Conservation (phyloP, 2,329 filamentous ascomycete species). For the Macrophomina phaseolina region DNA sequence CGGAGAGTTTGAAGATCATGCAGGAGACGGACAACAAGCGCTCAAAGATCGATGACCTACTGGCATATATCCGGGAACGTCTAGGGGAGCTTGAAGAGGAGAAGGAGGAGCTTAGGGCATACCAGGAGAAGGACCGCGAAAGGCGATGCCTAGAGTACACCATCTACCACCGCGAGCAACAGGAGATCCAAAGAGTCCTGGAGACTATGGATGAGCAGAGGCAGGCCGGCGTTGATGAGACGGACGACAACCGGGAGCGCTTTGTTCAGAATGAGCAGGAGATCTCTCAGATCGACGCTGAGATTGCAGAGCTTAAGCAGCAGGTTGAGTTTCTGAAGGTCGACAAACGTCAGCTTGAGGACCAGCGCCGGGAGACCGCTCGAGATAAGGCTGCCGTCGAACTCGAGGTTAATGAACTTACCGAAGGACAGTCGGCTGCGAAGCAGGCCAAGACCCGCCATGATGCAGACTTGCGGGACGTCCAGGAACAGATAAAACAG, state of each 20-base stretch:
- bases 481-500: conserved; percentile 74
- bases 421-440: conserved; percentile 80
- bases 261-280: conserved; percentile 81
- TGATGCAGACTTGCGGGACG: conserved; percentile 71
- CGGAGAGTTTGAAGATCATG: conserved; percentile 96
- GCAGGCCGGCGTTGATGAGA: conserved; percentile 81
- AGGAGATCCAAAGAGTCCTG: conserved; percentile 75
- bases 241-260: conserved; percentile 77
- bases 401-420: conserved; percentile 79
- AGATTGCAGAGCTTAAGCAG: conserved; percentile 80
- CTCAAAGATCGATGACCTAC: conserved; percentile 88
- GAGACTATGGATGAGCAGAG: conserved; percentile 83
- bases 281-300: conserved; percentile 75
- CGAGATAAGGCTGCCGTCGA: conserved; percentile 84
- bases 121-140: conserved; percentile 93
- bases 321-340: conserved; percentile 83
- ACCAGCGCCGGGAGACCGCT: conserved; percentile 83
- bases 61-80: conserved; percentile 90
- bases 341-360: conserved; percentile 85
- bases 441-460: conserved; percentile 75
- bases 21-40: conserved; percentile 94
- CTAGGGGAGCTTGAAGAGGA: conserved; percentile 91
- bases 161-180: conserved; percentile 88
- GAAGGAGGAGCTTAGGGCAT: conserved; percentile 92
- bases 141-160: conserved; percentile 92